Evolutionary conservation across 2,329 filamentous ascomycete genomes (phyloP), one percentile per base, ranked within the genome.

Genomic region (Claviceps sorghi): DNA sequence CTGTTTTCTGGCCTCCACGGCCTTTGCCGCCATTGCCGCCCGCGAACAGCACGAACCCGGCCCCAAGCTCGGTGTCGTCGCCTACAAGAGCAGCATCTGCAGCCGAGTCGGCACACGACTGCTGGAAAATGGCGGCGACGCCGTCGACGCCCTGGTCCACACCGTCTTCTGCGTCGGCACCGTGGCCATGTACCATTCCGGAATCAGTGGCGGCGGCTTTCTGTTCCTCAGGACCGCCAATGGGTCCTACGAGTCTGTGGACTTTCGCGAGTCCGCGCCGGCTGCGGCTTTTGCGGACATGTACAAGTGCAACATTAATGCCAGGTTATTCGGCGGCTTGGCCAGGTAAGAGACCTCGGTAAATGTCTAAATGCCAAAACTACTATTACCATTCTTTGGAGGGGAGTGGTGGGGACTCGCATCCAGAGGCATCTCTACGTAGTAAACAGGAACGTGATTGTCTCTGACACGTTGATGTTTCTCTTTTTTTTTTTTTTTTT

Each of bases 201-300:
- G 86, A 4, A 79, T 91, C 53, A 85, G 84, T 6, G 87, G 88
- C 3, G 87, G 87, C 15, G 87, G 88, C 1, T 93, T 93, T 66
- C 79, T 86, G 75, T 72, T 89, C 2, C 74, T 90, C n/a, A 76
- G 83, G 55, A 69, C 73, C 2, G 67, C 76, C 5, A 76, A 85
- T 56, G 83, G 83, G 5, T 69, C 70, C 9, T 91, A 88, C 61
- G 87, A 94, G 59, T 85, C 81, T 57, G 80, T 95, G 57, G 88
- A 95, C 64, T 95, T 93, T 64, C 76, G 89, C 17, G 89, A 95
- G 66, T 87, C 80, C 0, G 89, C 89, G 0, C 88, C 89, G 1
- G 86, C 83, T 0, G 86, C 86, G 1, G 83, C 87, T 0, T 85
- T 77, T 56, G 73, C 90, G 64, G 78, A 88, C 58, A 95, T 95